These are phyloP conservation scores for Leccinum pachyderme DNA, from an alignment of 1,284 basidiomycete genomes.

Conservation along the genomic window DNA sequence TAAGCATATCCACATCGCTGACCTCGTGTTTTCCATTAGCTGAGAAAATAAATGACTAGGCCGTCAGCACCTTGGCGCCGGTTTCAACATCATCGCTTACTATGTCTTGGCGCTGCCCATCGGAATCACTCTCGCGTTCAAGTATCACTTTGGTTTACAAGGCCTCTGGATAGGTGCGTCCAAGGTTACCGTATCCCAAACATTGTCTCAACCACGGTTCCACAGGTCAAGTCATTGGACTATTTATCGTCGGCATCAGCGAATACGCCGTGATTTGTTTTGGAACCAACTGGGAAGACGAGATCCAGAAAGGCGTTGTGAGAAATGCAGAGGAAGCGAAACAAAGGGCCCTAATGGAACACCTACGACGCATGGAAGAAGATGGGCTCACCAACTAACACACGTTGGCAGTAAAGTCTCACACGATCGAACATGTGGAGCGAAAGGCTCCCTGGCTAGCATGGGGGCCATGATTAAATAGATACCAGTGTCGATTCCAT, in stretches of 20 bases:
- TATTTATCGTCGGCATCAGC: slow-evolving; percentile 69
- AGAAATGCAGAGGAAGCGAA: slow-evolving; percentile 54
- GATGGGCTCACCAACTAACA: slow-evolving; percentile 19
- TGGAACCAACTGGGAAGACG: slow-evolving; percentile 63
- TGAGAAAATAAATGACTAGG: slow-evolving; percentile 38
- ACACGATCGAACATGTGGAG: background rate
- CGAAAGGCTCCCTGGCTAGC: background rate
- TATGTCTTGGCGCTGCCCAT: slow-evolving; percentile 72
- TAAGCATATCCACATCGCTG: slow-evolving; percentile 21
- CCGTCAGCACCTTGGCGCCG: slow-evolving; percentile 70
- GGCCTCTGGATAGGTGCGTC: slow-evolving; percentile 66
- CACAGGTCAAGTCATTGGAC: slow-evolving; percentile 66
- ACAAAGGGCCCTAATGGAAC: slow-evolving; percentile 26
- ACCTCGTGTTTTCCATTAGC: background rate
- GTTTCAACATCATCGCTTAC: slow-evolving; percentile 75
- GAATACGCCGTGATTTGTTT: slow-evolving; percentile 67
- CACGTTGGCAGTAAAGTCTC: background rate
- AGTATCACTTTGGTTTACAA: slow-evolving; percentile 50
- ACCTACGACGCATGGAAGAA: slow-evolving; percentile 6
- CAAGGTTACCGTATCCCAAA: background rate
- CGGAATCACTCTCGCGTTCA: slow-evolving; percentile 68
- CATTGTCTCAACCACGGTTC: background rate
- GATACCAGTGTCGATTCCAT: background rate
- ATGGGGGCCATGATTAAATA: background rate
- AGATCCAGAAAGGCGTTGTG: slow-evolving; percentile 51